Evolutionary conservation across 2,329 filamentous ascomycete genomes (phyloP).

Genomic region (Plenodomus lindquistii): DNA sequence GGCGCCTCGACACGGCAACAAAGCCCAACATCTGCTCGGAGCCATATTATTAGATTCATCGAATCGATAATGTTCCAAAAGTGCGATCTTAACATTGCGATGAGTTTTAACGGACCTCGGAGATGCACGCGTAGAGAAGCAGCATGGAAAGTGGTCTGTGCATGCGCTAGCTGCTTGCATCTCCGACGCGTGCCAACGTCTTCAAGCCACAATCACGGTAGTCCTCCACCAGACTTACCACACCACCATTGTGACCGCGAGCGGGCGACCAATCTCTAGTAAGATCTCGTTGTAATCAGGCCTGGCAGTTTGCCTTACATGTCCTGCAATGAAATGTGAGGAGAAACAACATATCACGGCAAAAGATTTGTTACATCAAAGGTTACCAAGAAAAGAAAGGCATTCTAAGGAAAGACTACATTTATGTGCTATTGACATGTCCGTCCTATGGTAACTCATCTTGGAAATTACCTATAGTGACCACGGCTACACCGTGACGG

Average conservation of each 20-base stretch:
- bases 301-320: no score
- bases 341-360: not conserved
- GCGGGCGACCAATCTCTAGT: not conserved
- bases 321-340: no score
- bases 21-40: slow-evolving; percentile 5
- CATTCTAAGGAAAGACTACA: not conserved
- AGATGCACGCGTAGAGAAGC: no score
- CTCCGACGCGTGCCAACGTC: no score
- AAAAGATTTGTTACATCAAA: not conserved
- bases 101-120: no score
- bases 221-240: not conserved
- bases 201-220: no score
- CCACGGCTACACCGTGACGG: not conserved
- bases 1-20: slow-evolving; percentile 13
- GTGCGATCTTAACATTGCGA: no score
- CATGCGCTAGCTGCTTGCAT: no score
- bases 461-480: not conserved
- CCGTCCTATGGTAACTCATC: not conserved
- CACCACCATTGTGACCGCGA: not conserved
- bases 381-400: not conserved
- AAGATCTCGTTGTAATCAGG: not conserved
- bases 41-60: not conserved
- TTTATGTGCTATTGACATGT: not conserved
- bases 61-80: not conserved
- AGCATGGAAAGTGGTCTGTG: no score